Conservation (phyloP, 2,329 filamentous ascomycete species). For the Trichoderma breve region DNA sequence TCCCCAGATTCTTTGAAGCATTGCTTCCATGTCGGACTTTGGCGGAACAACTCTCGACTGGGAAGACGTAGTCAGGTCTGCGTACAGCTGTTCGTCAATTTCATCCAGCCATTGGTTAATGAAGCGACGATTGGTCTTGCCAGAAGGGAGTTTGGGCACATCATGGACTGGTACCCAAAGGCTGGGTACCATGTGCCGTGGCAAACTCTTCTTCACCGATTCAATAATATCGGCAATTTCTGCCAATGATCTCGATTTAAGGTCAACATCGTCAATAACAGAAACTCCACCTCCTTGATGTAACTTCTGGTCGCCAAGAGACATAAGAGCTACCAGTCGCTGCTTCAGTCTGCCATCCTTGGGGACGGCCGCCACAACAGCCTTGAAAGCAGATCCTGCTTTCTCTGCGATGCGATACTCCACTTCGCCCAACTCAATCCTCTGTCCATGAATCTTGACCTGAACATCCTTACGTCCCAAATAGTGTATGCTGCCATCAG, state of each 20-base stretch:
- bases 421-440: constrained; percentile 48
- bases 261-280: not conserved
- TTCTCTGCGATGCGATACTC: not conserved
- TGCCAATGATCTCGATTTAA: not conserved
- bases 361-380: not conserved
- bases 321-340: not conserved
- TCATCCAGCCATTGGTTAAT: not conserved
- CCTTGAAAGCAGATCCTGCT: not conserved
- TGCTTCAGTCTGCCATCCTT: not conserved
- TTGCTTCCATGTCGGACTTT: not conserved
- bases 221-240: not conserved
- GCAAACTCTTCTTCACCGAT: not conserved
- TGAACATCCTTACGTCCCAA: constrained; percentile 56
- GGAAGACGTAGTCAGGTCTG: not conserved
- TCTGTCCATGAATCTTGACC: constrained; percentile 58
- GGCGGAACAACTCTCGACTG: not conserved
- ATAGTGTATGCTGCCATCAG: constrained; percentile 18
- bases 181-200: not conserved
- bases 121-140: not conserved
- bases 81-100: not conserved
- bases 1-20: not conserved
- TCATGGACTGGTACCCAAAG: not conserved
- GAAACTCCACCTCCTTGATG: not conserved
- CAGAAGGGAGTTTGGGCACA: not conserved
- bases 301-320: not conserved